phyloP scores from a whole-genome alignment of 306 rosid species.

The Quercus dentata region DNA sequence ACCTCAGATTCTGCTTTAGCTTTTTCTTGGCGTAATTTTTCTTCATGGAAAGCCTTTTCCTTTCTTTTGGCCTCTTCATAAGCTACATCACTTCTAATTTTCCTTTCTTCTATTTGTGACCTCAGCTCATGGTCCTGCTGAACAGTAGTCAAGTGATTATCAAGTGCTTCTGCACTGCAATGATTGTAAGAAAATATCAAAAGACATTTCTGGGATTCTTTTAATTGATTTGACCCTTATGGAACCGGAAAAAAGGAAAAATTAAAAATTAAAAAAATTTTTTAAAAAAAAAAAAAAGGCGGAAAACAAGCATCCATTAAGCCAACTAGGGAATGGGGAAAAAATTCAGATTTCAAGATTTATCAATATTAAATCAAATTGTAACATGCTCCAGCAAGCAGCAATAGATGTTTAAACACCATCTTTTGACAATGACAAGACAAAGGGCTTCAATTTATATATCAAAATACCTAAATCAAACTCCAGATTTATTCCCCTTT shows the following conservation, averaged over 20 bases:
- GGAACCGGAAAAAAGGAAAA: neutral
- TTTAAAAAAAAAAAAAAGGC: no score
- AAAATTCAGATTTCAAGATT: neutral
- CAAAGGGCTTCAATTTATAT: neutral
- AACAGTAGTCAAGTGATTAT: conserved; percentile 84
- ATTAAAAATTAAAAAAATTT: neutral
- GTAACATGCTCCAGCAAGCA: neutral
- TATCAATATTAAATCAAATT: neutral
- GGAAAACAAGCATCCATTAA: neutral
- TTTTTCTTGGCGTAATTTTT: conserved; percentile 74
- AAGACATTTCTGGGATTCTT: conserved; percentile 16
- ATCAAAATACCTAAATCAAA: no score
- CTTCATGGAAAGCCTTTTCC: conserved; percentile 69
- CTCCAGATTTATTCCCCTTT: neutral
- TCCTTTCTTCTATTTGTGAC: conserved; percentile 91
- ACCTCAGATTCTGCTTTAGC: conserved; percentile 89
- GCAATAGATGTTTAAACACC: neutral
- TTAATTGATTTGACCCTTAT: neutral
- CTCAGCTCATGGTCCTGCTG: conserved; percentile 74
- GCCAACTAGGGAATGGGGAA: neutral
- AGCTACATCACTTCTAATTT: conserved; percentile 82
- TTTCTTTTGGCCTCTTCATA: conserved; percentile 85
- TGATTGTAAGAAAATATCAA: conserved; percentile 12
- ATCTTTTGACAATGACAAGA: neutral
- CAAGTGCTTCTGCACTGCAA: conserved; percentile 86